Evolutionary conservation across 2,329 filamentous ascomycete genomes (phyloP).

Genomic region (Chalaropsis thielavioides): DNA sequence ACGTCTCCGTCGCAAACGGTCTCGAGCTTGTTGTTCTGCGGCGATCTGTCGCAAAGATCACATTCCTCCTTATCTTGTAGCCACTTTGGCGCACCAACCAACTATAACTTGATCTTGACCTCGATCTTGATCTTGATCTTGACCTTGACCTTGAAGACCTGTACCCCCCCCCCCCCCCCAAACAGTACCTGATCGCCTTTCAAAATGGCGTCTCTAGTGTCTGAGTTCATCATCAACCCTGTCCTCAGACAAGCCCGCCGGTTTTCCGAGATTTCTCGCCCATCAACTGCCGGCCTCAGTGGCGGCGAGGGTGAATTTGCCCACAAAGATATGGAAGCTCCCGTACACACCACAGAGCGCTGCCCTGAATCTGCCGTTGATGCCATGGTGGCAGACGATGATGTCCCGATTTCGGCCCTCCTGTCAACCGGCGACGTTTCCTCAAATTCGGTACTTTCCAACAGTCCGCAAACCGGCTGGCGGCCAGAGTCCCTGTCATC

Average conservation of each 20-base stretch:
- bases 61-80: neutral
- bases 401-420: neutral
- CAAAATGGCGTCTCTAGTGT: constrained; percentile 47
- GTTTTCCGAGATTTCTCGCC: constrained; percentile 39
- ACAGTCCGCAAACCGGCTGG: neutral
- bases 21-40: neutral
- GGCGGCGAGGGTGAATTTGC: constrained; percentile 25
- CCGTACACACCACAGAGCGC: constrained; percentile 4
- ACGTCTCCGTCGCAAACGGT: neutral
- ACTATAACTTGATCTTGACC: neutral
- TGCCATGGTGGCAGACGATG: neutral
- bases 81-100: neutral
- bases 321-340: constrained; percentile 20
- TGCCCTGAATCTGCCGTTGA: neutral
- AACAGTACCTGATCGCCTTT: neutral
- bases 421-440: neutral
- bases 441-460: neutral
- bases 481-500: neutral
- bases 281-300: constrained; percentile 23
- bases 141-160: neutral
- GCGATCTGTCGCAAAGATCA: neutral
- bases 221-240: constrained; percentile 51
- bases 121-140: neutral
- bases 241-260: constrained; percentile 51
- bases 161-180: neutral